A percentile compares a stretch with the other conserved stretches of the same genome.
These are phyloP conservation scores for Millerozyma miso DNA, from an alignment of 805 yeast genomes.

Conservation along the genomic window DNA sequence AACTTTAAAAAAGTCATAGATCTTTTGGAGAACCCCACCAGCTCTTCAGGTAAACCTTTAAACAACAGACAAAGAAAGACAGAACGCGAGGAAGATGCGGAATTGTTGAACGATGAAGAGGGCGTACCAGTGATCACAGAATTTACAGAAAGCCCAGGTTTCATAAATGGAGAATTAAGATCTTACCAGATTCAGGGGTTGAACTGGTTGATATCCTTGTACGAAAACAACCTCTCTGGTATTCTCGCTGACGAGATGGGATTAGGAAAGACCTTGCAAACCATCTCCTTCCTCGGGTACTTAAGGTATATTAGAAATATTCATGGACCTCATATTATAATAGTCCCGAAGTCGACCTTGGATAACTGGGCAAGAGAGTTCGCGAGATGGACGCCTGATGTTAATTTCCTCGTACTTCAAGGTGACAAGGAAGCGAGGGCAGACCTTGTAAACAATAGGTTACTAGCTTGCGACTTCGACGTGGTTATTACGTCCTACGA, in stretches of 20 bases:
- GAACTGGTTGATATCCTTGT: constrained; percentile 70
- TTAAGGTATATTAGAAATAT: constrained; percentile 56
- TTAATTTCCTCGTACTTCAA: constrained; percentile 62
- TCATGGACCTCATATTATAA: constrained; percentile 70
- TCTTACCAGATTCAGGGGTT: constrained; percentile 78
- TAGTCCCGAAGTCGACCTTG: constrained; percentile 76
- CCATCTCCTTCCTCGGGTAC: constrained; percentile 72
- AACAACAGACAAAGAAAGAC: constrained; percentile 59
- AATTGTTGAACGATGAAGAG: constrained; percentile 57
- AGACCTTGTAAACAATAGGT: constrained; percentile 44
- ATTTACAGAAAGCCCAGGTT: constrained; percentile 49
- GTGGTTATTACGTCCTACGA: constrained; percentile 71
- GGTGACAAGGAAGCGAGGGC: constrained; percentile 71
- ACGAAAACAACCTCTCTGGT: constrained; percentile 67
- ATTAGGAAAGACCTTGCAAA: constrained; percentile 75
- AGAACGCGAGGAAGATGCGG: constrained; percentile 77
- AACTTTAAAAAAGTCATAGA: constrained; percentile 47
- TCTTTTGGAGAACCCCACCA: constrained; percentile 10
- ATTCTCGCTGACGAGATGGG: constrained; percentile 88
- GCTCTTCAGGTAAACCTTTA: constrained; percentile 7
- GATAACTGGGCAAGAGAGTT: constrained; percentile 81
- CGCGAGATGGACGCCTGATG: constrained; percentile 76
- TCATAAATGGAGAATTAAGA: constrained; percentile 56
- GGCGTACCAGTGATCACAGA: constrained; percentile 35
- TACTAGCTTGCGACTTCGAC: constrained; percentile 63